These are phyloP conservation scores for Coffea eugenioides DNA, from an alignment of 257 asterid genomes.

Conservation along the genomic window DNA sequence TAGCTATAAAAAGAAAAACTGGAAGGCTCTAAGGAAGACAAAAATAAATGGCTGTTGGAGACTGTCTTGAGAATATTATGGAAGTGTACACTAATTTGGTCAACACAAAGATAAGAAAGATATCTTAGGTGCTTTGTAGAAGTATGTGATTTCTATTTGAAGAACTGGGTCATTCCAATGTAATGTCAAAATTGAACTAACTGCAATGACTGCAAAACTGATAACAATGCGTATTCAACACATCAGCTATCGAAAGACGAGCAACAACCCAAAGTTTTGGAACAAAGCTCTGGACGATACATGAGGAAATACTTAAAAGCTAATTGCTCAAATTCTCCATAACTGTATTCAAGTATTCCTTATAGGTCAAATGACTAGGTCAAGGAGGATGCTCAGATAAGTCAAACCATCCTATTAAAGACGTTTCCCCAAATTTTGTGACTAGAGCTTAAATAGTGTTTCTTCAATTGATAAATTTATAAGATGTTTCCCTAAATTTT, in stretches of 20 bases:
- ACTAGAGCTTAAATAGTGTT: too few species aligned
- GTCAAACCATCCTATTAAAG: neutral
- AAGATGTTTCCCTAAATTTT: too few species aligned
- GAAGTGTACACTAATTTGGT: neutral
- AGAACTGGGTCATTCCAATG: neutral
- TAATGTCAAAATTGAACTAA: neutral
- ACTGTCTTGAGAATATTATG: neutral
- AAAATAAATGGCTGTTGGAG: neutral
- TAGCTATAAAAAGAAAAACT: neutral
- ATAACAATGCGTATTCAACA: neutral
- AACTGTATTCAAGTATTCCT: neutral
- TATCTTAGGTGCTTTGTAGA: neutral
- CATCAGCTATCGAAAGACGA: neutral
- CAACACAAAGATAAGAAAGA: neutral
- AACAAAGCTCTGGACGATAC: neutral
- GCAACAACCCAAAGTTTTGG: neutral
- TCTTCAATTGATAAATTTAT: too few species aligned
- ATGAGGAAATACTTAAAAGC: too few species aligned
- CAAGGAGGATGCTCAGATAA: neutral
- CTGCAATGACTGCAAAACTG: neutral
- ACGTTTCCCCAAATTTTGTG: too few species aligned
- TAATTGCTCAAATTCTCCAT: neutral
- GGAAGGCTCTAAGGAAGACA: too few species aligned
- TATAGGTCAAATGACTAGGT: neutral
- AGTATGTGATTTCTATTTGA: neutral